A percentile compares a stretch with the other conserved stretches of the same genome.
Evolutionary conservation across 139 green algal genomes (phyloP).

Genomic region (Yamagishiella unicocca): DNA sequence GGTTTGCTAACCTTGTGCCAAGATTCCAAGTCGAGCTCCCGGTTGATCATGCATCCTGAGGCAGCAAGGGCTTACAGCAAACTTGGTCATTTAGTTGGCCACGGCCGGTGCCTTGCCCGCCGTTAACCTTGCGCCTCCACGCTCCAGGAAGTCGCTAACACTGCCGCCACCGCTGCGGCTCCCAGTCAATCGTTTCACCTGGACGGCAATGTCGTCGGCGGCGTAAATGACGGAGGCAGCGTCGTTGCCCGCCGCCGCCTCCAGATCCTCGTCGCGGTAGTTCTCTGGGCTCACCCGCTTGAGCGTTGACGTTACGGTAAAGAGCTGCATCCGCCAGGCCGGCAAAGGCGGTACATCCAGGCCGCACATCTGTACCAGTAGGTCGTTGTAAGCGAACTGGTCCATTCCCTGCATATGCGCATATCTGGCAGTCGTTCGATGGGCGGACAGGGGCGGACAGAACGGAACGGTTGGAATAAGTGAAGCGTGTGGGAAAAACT

Average conservation of each 20-base stretch:
- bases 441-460: too few relatives aligned
- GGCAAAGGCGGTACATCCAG: slow-evolving; percentile 40
- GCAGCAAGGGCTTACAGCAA: too few relatives aligned
- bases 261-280: slow-evolving; percentile 6
- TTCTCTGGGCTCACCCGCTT: slow-evolving; percentile 11
- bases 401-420: slow-evolving; percentile 49
- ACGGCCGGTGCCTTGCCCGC: too few relatives aligned
- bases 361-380: slow-evolving; percentile 49
- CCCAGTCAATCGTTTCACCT: not conserved
- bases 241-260: not conserved
- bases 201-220: not conserved
- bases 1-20: too few relatives aligned
- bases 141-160: too few relatives aligned
- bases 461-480: too few relatives aligned
- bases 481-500: too few relatives aligned
- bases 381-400: slow-evolving; percentile 70
- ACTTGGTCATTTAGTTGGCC: too few relatives aligned
- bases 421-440: slow-evolving; percentile 26
- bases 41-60: too few relatives aligned
- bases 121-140: too few relatives aligned
- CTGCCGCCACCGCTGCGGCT: not conserved
- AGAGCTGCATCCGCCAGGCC: slow-evolving; percentile 45
- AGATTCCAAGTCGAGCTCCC: too few relatives aligned
- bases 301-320: not conserved
- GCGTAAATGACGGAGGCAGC: not conserved